Percentiles rank a stretch among this genome's conserved stretches.
Evolutionary conservation across 306 rosid species (phyloP).

Genomic region (Quercus suber): DNA sequence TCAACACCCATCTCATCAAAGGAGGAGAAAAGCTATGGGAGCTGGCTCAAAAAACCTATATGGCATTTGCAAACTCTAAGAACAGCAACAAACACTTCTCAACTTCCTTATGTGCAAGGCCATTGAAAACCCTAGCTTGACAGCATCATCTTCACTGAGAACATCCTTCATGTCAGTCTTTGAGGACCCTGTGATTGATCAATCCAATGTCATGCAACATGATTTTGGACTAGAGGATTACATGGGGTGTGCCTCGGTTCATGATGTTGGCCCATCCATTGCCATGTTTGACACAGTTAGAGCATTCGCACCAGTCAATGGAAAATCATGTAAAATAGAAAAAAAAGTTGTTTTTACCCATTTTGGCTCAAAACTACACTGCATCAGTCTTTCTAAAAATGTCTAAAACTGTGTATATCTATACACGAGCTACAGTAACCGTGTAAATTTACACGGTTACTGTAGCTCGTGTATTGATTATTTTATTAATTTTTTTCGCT

Average conservation of each 20-base stretch:
- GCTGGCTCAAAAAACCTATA: constrained; percentile 40
- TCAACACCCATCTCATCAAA: constrained; percentile 44
- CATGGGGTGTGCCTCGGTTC: constrained; percentile 66
- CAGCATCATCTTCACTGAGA: constrained; percentile 50
- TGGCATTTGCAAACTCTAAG: constrained; percentile 39
- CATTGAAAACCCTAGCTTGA: constrained; percentile 51
- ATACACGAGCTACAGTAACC: too few relatives aligned
- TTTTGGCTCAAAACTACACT: too few relatives aligned
- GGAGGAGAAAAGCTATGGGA: constrained; percentile 65
- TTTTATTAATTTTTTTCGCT: too few relatives aligned
- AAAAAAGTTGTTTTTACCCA: too few relatives aligned
- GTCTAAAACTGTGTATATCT: too few relatives aligned
- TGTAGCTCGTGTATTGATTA: too few relatives aligned
- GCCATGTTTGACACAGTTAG: constrained; percentile 57
- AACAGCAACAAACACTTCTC: constrained; percentile 44
- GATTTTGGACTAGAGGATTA: constrained; percentile 51
- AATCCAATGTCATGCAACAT: background rate
- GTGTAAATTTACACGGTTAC: too few relatives aligned
- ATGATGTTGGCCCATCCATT: constrained; percentile 62
- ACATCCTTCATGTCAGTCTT: constrained; percentile 49
- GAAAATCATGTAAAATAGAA: too few relatives aligned
- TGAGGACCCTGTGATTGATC: constrained; percentile 55
- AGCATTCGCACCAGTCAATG: too few relatives aligned
- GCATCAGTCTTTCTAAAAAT: too few relatives aligned
- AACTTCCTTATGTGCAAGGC: constrained; percentile 58